Conservation (phyloP, 208 protist genomes). For the Acanthamoeba rhysodes region DNA sequence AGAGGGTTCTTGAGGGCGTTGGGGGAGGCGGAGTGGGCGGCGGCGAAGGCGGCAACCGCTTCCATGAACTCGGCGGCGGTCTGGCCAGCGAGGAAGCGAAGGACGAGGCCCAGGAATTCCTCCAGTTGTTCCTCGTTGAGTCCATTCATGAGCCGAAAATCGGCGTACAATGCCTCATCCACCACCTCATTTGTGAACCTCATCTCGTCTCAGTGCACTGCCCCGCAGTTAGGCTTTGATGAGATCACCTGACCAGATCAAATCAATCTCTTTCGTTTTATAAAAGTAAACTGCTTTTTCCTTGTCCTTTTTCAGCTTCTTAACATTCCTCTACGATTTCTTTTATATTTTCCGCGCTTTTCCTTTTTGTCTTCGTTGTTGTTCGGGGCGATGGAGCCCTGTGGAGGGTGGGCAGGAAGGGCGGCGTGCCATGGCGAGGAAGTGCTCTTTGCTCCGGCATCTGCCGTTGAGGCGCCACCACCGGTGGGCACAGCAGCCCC, state of each 20-base stretch:
- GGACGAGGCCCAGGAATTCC: constrained; percentile 50
- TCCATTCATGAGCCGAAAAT: constrained; percentile 50
- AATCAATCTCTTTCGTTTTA: too few species aligned
- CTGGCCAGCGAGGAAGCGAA: constrained; percentile 44
- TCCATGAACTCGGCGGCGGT: constrained; percentile 65
- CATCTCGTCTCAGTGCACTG: background rate
- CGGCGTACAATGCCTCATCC: constrained; percentile 51
- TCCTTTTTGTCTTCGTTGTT: background rate
- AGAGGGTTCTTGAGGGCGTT: constrained; percentile 72
- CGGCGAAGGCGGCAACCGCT: constrained; percentile 16
- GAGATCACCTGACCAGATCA: too few species aligned
- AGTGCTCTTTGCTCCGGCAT: background rate
- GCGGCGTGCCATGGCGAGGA: constrained; percentile 3
- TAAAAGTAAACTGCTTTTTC: background rate
- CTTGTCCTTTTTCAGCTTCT: background rate
- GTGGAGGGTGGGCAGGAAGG: background rate
- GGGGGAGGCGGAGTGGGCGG: background rate
- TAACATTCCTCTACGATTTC: too few species aligned
- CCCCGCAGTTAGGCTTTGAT: too few species aligned
- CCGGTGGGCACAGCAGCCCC: too few species aligned
- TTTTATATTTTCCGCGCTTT: background rate
- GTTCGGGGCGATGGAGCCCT: background rate
- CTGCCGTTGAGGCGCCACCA: background rate
- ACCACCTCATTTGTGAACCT: constrained; percentile 66
- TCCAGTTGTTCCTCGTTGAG: constrained; percentile 55